Evolutionary conservation across 805 yeast species (phyloP), one percentile per base, ranked within the genome.

Genomic region (Tetrapisispora fleetii): DNA sequence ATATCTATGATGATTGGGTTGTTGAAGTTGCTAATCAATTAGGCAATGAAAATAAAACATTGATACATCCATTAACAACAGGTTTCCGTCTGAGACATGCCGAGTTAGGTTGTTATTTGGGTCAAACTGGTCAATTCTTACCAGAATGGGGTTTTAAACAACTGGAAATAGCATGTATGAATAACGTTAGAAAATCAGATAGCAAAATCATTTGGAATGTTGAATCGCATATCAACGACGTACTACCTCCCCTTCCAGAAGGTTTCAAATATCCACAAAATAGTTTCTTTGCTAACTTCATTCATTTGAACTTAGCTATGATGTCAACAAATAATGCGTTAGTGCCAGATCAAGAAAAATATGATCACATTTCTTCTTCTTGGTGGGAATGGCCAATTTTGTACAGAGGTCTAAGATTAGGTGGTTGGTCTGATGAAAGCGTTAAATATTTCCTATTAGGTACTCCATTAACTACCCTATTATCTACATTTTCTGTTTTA

Each of bases 381-480:
- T 85, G 85, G 69, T 85, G 95, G 95, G 85, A 85, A 72, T 85
- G 95, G 95, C 95, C 95, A 50, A 77, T 85, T 28, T 72, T 85
- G 62, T 73, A 79, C 52, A 75, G 76, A 46, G 95, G 95, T 58
- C 78, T 85, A 57, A 78, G 95, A 71, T 72, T 85, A 71, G 81
- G 87, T 67, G 79, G 84, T 30, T 85, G 93, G 93, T 73, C 74
- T 51, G 80, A 79, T 47, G 81, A 77, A 11, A 75, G 70, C 52
- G 70, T 77, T 56, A 81, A 80, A 60, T 85, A 81, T 65, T 84
- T 76, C 67, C 67, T 85, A 58, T 72, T 85, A 47, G 93, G 93
- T 7, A 78, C 87, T 40, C 91, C 93, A 37, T 78, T 84, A 21
- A 80, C 87, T 17, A 84, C 89, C 0, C 83, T 88, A 87, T 70